Evolutionary conservation across 192 early-diverging fungal species (phyloP), one percentile per base, ranked within the genome.

Genomic region (Backusella sp.): DNA sequence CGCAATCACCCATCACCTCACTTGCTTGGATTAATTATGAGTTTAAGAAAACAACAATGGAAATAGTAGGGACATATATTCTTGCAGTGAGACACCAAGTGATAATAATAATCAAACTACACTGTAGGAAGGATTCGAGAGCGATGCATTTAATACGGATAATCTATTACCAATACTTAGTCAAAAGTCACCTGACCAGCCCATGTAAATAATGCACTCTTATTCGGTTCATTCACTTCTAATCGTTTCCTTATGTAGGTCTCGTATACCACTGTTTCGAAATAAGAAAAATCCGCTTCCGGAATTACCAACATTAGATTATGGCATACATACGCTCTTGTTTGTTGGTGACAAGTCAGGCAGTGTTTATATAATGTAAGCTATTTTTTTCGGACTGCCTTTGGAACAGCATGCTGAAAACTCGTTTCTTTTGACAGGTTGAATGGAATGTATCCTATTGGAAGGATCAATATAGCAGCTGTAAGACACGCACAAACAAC

Each of bases 381-480:
- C 36, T 49, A 44, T 44, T 14, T 17, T 17, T 17, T 14, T 15
- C 14, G 15, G 0, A 12, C 4, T 44, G 12, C 14, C 42, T 44
- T 32, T 32, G 32, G 36, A 12, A 39, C 17, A 41, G 68, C 21
- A 42, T 21, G 26, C 8, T 11, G 8, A 15, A 21, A 21, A 36
- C n/a, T 37, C 2, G 32, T 69, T 8, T 68, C 17, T 21, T 23
- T 23, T 69, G 36, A 14, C 37, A 71, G 69, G 21, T 71, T 71
- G 28, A 71, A 71, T 44, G 69, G 69, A 46, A 42, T 71, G 26
- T 71, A 71, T 39, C 69, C 42, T 19, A 71, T 71, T 46, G 69
- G 69, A 46, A 19, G 23, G 1, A 26, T 71, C 2, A 26, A 71
- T 32, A 71, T 71, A 21, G 26, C 15, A 32, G 70, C 41, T 46